Percentiles rank a stretch among this genome's conserved stretches.
Conservation (phyloP, 164 flowering plant species). For the Vitis rupestris region DNA sequence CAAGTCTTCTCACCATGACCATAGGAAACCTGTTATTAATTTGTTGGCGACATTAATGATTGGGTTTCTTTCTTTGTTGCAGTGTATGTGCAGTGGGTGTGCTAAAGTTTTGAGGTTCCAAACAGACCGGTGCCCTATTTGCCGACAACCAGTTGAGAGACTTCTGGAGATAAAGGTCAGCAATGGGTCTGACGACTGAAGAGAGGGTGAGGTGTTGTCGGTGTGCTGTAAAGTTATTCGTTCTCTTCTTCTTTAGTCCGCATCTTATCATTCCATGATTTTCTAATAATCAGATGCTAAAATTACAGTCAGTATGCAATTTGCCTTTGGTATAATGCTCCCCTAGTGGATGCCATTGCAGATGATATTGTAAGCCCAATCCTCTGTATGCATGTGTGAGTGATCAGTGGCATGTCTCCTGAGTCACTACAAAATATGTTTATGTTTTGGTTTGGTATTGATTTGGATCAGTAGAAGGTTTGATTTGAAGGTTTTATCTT, state of each 20-base stretch:
- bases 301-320: constrained; percentile 1
- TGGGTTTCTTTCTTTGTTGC: constrained; percentile 23
- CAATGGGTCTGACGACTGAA: constrained; percentile 51
- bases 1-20: not conserved
- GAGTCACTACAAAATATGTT: not conserved
- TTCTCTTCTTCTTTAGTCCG: not conserved
- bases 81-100: constrained; percentile 98
- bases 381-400: not conserved
- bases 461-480: not conserved
- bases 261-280: not conserved
- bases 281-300: constrained; percentile 11
- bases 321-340: not conserved
- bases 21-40: not conserved
- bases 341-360: not conserved
- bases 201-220: not conserved
- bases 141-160: constrained; percentile 88
- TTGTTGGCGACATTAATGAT: constrained; percentile 6
- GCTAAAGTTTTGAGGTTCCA: constrained; percentile 87
- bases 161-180: constrained; percentile 84
- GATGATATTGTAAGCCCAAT: not conserved
- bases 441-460: not conserved
- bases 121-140: constrained; percentile 90
- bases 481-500: not conserved
- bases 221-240: constrained; percentile 6
- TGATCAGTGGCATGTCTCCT: constrained; percentile 6